Evolutionary conservation across 2,329 filamentous ascomycete genomes (phyloP), one percentile per base, ranked within the genome.

Genomic region (Pleomassaria siparia): DNA sequence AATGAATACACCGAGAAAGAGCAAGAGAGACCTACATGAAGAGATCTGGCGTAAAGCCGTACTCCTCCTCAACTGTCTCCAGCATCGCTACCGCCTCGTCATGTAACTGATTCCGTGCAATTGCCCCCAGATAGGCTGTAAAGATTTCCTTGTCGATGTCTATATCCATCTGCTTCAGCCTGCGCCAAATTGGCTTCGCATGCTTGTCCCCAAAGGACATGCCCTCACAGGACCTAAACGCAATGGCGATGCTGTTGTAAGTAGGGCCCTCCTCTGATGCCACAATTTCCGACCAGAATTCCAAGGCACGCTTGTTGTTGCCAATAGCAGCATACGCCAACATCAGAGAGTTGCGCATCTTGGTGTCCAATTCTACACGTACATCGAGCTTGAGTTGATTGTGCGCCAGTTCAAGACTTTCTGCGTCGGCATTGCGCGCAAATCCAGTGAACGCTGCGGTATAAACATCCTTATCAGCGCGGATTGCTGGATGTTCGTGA

Each of bases 341-440:
- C 85, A 99, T 96, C 40, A 97, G 75, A 0, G 87, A 84, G 60
- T 96, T 97, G 59, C 87, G 83, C 2, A 97, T 76, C 46, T 76
- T 78, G 0, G 92, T 97, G 58, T 81, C 85, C 4, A 86, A 80
- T 58, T 91, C 84, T 29, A 97, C 80, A 33, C 83, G 81, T n/a
- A 85, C 80, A 68, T 99, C 94, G 69, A 96, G 85, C 73, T 96
- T 97, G 56, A 96, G 79, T 83, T 96, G 92, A 66, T 96, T 96
- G 74, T 96, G 88, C 2, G 95, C 82, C 52, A 87, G 82, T 49
- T 84, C 82, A 16, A 96, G 74, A 33, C 84, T 84, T 46, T 88
- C 84, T 1, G 73, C 63, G 58, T 88, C 84, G 13, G 69, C 73
- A 8, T 77, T 77, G 24, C 75, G 73, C 3, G 86, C 85, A 20